Base-by-base conservation (phyloP, 2,329 filamentous ascomycete species). In the Alternaria atra region DNA sequence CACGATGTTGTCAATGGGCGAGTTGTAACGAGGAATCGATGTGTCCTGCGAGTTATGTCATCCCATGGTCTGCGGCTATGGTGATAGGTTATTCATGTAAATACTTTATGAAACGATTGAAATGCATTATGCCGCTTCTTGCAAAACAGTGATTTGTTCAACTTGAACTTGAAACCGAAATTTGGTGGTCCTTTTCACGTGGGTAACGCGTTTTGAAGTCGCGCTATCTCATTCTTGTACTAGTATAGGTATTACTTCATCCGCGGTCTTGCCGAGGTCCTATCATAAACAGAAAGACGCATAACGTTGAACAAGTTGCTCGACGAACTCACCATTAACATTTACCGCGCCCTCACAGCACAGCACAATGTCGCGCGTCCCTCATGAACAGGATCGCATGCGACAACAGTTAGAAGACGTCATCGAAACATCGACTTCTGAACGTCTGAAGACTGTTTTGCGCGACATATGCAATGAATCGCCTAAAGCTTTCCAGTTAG, bases 11-110 rank as follows among this genome's bases (percentile, higher is more conserved):
- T n/a, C 10, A 15, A 35, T 25, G 30, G 23, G n/a, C 32, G 32
- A 35, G 27, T 34, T 29, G 37, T 52, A 50, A 42, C 40, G 47
- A 52, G 27, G 30, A 52, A 56, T 51, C 25, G 30, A 15, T 46
- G 47, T 51, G 20, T 51, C 32, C 15, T 17, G 23, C 10, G 20
- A 29, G 9, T 7, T 8, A 37, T 37, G 20, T 6, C 7, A 9
- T 44, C 25, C 42, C 42, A 29, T 2, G 10, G 10, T 9, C 6
- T 6, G 46, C 6, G 4, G 8, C 15, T 5, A 1, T 27, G 20
- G 32, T n/a, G 20, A 13, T 23, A 7, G 8, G 0, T n/a, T 10
- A 9, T 50, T 50, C 30, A 50, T 50, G 46, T 50, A 50, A n/a
- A 50, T 50, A 50, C 15, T 7, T 37, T 50, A 6, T 37, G 20